Evolutionary conservation across 805 yeast genomes (phyloP).

Genomic region (Starmerella cellae): DNA sequence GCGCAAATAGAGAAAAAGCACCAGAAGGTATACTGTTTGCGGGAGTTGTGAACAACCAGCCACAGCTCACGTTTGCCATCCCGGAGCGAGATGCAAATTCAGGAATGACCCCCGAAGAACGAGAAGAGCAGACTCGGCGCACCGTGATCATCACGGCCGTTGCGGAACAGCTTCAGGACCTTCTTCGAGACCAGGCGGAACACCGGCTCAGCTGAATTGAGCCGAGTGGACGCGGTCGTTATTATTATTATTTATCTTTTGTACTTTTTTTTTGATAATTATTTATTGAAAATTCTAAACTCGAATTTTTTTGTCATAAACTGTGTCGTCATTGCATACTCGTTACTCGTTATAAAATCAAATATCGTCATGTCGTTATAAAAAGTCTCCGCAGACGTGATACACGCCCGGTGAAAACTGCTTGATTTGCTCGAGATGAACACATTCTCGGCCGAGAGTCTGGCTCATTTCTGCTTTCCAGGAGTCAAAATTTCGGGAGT

Average conservation of each 20-base stretch:
- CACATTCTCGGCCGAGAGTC: conserved; percentile 19
- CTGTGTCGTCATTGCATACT: too few relatives aligned
- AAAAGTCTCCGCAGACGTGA: conserved; percentile 51
- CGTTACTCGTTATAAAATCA: too few relatives aligned
- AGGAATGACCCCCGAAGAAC: conserved; percentile 10
- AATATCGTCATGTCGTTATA: too few relatives aligned
- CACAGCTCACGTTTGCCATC: conserved; percentile 14
- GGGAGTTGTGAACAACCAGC: conserved; percentile 15
- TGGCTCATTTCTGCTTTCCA: conserved; percentile 23
- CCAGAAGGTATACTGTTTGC: conserved; percentile 21
- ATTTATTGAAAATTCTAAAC: too few relatives aligned
- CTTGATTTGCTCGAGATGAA: conserved; percentile 52
- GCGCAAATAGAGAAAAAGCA: conserved; percentile 11
- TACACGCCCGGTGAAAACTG: conserved; percentile 80
- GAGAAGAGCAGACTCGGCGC: conserved; percentile 20
- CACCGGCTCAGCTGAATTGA: neutral
- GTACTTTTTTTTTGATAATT: neutral
- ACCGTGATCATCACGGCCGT: conserved; percentile 23
- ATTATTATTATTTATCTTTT: neutral
- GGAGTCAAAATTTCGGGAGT: conserved; percentile 30
- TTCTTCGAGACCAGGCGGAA: neutral
- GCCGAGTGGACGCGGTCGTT: neutral
- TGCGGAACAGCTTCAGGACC: conserved; percentile 18
- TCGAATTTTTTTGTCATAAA: too few relatives aligned
- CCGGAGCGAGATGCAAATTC: conserved; percentile 3